These are phyloP conservation scores for Aspergillus bertholletiae DNA, from an alignment of 495 filamentous ascomycete species.

Conservation along the genomic window DNA sequence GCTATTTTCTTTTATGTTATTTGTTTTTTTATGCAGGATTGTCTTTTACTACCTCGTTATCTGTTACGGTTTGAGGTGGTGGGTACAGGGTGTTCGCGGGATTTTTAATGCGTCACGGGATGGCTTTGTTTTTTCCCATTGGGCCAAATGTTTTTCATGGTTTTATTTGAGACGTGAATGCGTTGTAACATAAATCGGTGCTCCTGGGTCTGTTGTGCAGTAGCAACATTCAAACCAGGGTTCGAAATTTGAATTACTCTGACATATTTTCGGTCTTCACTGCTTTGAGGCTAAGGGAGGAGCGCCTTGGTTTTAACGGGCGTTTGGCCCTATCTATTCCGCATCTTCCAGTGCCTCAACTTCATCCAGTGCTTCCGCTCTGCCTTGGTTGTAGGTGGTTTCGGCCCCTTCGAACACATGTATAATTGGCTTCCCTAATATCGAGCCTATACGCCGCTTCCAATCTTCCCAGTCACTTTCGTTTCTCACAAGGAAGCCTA, in stretches of 20 bases:
- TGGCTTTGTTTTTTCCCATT: constrained; percentile 60
- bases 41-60: constrained; percentile 51
- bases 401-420: constrained; percentile 67
- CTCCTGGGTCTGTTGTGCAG: constrained; percentile 35
- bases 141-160: constrained; percentile 72
- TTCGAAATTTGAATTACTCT: constrained; percentile 52
- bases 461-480: constrained; percentile 82
- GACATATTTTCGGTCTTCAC: neutral
- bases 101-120: constrained; percentile 89
- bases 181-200: constrained; percentile 75
- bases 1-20: constrained; percentile 38
- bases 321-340: constrained; percentile 14
- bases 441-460: constrained; percentile 63
- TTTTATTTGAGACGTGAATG: constrained; percentile 62
- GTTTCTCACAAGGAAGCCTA: constrained; percentile 86
- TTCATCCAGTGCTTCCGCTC: constrained; percentile 78
- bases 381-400: constrained; percentile 51
- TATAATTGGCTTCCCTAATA: constrained; percentile 78
- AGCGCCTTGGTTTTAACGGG: neutral
- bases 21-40: constrained; percentile 44
- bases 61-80: constrained; percentile 60
- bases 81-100: constrained; percentile 64
- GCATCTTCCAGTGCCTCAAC: constrained; percentile 82
- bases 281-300: neutral
- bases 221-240: constrained; percentile 37